phyloP scores from a whole-genome alignment of 106 monocot genomes.

The Phalaenopsis equestris region DNA sequence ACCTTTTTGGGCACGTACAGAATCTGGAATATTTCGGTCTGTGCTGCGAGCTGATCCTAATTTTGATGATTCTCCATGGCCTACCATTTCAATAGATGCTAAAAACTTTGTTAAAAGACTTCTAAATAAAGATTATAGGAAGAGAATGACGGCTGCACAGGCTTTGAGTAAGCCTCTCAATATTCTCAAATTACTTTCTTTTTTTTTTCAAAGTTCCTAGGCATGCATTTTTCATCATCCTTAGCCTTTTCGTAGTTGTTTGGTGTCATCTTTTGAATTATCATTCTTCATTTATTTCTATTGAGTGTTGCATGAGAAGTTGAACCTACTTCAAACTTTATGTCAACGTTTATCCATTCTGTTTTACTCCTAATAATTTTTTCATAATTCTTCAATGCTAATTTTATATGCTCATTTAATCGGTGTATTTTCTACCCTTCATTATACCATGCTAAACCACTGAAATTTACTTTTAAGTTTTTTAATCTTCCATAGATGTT shows the following conservation, averaged over 20 bases:
- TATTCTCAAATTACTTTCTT: not conserved
- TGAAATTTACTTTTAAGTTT: too few relatives aligned
- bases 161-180: conserved; percentile 58
- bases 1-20: conserved; percentile 94
- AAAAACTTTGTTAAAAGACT: conserved; percentile 89
- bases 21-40: conserved; percentile 92
- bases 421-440: too few relatives aligned
- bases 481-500: too few relatives aligned
- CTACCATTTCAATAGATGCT: conserved; percentile 64
- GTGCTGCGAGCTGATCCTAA: conserved; percentile 89
- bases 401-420: too few relatives aligned
- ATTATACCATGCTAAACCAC: too few relatives aligned
- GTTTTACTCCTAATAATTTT: too few relatives aligned
- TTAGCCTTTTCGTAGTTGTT: too few relatives aligned
- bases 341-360: not conserved
- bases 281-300: too few relatives aligned
- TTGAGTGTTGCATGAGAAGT: too few relatives aligned
- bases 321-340: too few relatives aligned
- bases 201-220: not conserved
- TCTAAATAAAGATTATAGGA: conserved; percentile 90
- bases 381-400: too few relatives aligned
- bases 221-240: not conserved
- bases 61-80: conserved; percentile 84
- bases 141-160: conserved; percentile 94
- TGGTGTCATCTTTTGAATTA: too few relatives aligned